Conservation (phyloP, 2,329 filamentous ascomycete genomes). For the Sclerotinia trifoliorum region DNA sequence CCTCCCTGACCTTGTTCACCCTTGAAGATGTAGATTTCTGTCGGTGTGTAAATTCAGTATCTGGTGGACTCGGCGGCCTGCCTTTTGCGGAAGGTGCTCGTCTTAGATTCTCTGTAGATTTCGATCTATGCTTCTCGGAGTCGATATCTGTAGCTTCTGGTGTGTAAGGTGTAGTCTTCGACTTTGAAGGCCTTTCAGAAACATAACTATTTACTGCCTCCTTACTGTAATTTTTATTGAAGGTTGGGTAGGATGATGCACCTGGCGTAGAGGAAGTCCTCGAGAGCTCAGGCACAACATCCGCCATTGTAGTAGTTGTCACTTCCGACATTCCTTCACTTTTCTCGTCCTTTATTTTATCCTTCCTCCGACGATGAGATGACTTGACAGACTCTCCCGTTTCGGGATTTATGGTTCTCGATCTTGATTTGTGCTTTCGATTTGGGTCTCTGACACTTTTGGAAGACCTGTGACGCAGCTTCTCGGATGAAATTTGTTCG, state of each 20-base stretch:
- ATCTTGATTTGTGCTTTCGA: constrained; percentile 39
- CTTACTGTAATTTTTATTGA: constrained; percentile 90
- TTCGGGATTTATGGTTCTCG: constrained; percentile 38
- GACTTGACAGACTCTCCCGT: constrained; percentile 38
- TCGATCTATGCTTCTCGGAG: constrained; percentile 48
- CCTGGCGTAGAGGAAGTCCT: constrained; percentile 39
- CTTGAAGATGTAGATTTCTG: constrained; percentile 40
- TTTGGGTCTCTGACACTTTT: constrained; percentile 39
- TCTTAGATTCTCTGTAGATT: constrained; percentile 47
- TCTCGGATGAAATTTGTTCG: constrained; percentile 36
- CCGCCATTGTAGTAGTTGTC: constrained; percentile 43
- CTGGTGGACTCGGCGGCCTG: constrained; percentile 62
- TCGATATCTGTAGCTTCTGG: constrained; percentile 72
- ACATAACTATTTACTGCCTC: constrained; percentile 66
- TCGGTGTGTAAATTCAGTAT: constrained; percentile 56
- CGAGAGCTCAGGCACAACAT: constrained; percentile 50
- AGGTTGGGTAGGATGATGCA: constrained; percentile 62
- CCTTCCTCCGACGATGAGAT: constrained; percentile 36
- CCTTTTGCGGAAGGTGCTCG: constrained; percentile 46
- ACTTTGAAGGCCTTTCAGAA: constrained; percentile 26
- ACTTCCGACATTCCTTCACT: constrained; percentile 29
- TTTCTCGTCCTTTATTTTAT: constrained; percentile 32
- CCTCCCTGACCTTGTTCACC: constrained; percentile 43
- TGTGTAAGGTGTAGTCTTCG: constrained; percentile 50
- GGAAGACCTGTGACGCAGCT: constrained; percentile 31